These are phyloP conservation scores for Corylus americana DNA, from an alignment of 306 rosid species.

Conservation along the genomic window DNA sequence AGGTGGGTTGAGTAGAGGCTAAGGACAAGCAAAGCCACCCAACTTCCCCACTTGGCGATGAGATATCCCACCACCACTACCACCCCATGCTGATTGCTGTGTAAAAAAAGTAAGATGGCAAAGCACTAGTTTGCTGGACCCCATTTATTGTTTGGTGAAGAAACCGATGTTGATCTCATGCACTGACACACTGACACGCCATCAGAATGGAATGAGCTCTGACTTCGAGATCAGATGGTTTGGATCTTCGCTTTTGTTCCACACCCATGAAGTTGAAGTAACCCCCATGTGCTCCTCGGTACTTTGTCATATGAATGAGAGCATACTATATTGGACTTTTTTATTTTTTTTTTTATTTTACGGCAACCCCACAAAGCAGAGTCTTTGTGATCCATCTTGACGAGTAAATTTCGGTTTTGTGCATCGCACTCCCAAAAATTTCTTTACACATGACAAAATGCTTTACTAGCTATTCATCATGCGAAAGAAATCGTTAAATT, in stretches of 20 bases:
- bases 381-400: no score
- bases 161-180: constrained; percentile 38
- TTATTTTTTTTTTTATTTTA: no score
- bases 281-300: neutral
- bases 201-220: constrained; percentile 19
- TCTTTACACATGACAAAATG: no score
- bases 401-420: no score
- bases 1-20: constrained; percentile 3
- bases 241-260: neutral
- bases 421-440: no score
- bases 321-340: no score
- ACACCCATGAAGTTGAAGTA: neutral
- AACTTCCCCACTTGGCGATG: neutral
- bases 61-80: neutral
- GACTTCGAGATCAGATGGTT: constrained; percentile 24
- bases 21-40: constrained; percentile 3
- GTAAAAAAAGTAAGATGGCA: neutral
- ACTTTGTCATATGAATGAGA: no score
- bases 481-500: no score
- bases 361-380: no score
- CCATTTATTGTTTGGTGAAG: constrained; percentile 22
- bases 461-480: no score
- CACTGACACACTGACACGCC: constrained; percentile 29
- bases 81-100: neutral
- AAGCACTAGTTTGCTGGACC: constrained; percentile 6